A percentile compares a stretch with the other conserved stretches of the same genome.
Conservation (phyloP, 2,329 filamentous ascomycete species). For the Aspergillus sergii region DNA sequence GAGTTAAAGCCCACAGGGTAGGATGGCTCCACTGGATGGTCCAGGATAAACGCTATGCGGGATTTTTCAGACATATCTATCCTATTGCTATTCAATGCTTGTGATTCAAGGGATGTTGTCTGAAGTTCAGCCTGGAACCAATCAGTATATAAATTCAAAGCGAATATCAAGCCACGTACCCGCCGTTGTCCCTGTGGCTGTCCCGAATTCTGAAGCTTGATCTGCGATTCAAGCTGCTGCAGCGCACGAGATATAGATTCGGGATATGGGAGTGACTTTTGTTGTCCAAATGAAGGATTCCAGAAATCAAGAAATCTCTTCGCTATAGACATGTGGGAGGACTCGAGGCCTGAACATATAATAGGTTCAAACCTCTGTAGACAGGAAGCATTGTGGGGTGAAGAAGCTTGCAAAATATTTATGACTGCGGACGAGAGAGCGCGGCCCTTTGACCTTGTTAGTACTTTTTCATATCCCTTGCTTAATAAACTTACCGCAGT, state of each 20-base stretch:
- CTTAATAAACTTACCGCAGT: conserved; percentile 36
- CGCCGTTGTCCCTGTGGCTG: conserved; percentile 32
- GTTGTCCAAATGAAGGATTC: conserved; percentile 69
- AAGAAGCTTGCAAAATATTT: conserved; percentile 33
- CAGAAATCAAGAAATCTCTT: conserved; percentile 63
- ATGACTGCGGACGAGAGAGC: conserved; percentile 34
- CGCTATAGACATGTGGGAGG: conserved; percentile 53
- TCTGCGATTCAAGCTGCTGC: conserved; percentile 59
- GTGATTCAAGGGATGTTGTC: not conserved
- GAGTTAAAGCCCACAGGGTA: conserved; percentile 27
- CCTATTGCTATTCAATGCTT: not conserved
- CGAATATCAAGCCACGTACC: conserved; percentile 16
- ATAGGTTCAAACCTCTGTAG: conserved; percentile 57
- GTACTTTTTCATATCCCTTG: conserved; percentile 11
- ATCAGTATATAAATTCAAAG: conserved; percentile 10
- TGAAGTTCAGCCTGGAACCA: not conserved
- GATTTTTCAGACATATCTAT: conserved; percentile 16
- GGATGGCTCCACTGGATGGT: conserved; percentile 14
- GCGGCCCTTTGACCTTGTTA: conserved; percentile 37
- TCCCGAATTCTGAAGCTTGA: conserved; percentile 54
- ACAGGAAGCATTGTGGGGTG: conserved; percentile 31
- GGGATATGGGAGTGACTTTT: conserved; percentile 65
- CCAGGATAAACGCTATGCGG: conserved; percentile 20
- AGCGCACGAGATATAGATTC: conserved; percentile 64
- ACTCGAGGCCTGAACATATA: conserved; percentile 57